Conservation (phyloP, 2,329 filamentous ascomycete genomes). For the Arthrobotrys musiformis region DNA sequence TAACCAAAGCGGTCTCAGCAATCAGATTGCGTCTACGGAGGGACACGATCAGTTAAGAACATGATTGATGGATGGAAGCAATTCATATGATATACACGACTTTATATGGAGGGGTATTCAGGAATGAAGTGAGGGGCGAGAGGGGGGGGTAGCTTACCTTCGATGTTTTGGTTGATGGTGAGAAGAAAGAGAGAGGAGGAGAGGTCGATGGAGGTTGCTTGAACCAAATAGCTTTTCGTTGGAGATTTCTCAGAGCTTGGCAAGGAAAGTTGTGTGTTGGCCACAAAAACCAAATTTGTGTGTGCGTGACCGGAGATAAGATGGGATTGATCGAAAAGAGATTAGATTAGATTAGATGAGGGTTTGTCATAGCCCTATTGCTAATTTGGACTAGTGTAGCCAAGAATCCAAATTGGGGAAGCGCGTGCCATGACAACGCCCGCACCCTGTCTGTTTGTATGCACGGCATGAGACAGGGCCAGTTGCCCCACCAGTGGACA, state of each 20-base stretch:
- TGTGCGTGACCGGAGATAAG: constrained; percentile 5
- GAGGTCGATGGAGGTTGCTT: constrained; percentile 8
- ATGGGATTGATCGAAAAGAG: constrained; percentile 11
- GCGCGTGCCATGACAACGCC: constrained; percentile 53
- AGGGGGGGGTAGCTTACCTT: constrained; percentile 45
- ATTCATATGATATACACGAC: background rate
- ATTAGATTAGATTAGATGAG: constrained; percentile 48
- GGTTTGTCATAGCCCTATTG: constrained; percentile 17
- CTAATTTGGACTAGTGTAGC: background rate
- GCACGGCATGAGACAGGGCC: constrained; percentile 26
- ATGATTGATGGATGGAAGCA: background rate
- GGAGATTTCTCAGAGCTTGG: constrained; percentile 45
- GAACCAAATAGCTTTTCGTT: background rate
- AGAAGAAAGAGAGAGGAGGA: background rate
- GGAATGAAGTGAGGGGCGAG: background rate
- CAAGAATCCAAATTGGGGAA: constrained; percentile 23
- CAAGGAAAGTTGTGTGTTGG: constrained; percentile 15
- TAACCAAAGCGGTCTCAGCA: constrained; percentile 56
- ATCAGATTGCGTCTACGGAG: constrained; percentile 53
- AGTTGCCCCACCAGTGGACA: constrained; percentile 24
- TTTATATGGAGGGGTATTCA: too few relatives aligned
- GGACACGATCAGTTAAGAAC: background rate
- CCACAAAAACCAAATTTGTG: constrained; percentile 1
- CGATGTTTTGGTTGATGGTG: constrained; percentile 55
- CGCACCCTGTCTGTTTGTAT: constrained; percentile 39